Percentiles rank a stretch among this genome's conserved stretches.
phyloP scores from a whole-genome alignment of 2,329 filamentous ascomycete genomes.

The Mariannaea sp. region DNA sequence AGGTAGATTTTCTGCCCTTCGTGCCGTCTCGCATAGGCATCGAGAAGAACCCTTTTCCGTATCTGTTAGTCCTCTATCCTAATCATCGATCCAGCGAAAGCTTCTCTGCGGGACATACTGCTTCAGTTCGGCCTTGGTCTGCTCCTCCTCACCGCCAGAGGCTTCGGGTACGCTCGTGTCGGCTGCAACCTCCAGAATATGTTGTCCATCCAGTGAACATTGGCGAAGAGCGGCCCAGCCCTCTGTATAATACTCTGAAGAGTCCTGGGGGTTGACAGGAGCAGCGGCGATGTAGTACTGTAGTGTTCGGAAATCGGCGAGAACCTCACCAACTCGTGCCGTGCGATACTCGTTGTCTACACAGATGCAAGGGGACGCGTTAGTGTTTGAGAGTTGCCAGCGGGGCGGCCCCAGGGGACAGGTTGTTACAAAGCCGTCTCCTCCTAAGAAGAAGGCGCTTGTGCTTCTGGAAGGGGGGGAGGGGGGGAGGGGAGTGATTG shows the following conservation, averaged over 20 bases:
- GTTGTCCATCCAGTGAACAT: conserved; percentile 65
- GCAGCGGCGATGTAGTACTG: conserved; percentile 66
- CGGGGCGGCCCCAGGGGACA: conserved; percentile 4
- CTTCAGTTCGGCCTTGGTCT: conserved; percentile 64
- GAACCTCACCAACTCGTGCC: conserved; percentile 64
- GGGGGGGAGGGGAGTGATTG: conserved; percentile 6
- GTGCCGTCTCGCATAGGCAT: conserved; percentile 65
- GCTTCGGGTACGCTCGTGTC: conserved; percentile 62
- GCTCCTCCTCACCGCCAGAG: conserved; percentile 60
- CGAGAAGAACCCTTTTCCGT: conserved; percentile 57
- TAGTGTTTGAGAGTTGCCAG: conserved; percentile 25
- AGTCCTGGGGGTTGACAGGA: conserved; percentile 58
- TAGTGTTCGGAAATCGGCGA: conserved; percentile 64
- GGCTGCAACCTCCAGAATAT: conserved; percentile 67
- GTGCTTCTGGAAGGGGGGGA: background rate
- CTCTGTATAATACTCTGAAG: conserved; percentile 66
- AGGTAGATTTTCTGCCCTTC: conserved; percentile 69
- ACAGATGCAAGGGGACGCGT: conserved; percentile 20
- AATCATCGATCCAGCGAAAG: background rate
- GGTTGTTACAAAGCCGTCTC: conserved; percentile 4
- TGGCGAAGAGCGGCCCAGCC: conserved; percentile 67
- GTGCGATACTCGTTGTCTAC: conserved; percentile 65
- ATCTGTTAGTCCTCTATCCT: conserved; percentile 10
- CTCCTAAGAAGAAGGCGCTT: background rate
- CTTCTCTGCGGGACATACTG: conserved; percentile 52